These are phyloP conservation scores for Nepenthes alata DNA, from an alignment of 179 eudicot genomes.

Conservation along the genomic window DNA sequence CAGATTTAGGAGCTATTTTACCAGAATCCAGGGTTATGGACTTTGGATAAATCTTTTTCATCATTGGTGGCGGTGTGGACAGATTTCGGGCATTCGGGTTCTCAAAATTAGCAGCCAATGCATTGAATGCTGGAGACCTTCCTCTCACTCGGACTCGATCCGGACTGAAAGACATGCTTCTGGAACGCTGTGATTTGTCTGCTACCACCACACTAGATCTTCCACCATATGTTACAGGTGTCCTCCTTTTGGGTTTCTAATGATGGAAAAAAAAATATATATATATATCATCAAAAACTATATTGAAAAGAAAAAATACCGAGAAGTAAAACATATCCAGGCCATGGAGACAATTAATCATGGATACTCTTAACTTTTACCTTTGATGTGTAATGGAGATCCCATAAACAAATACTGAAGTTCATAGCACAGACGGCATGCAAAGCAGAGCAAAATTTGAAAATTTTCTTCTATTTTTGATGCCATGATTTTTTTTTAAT, in stretches of 20 bases:
- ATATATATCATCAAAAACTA: conserved; percentile 2
- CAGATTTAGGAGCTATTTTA: conserved; percentile 46
- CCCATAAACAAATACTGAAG: too few species aligned
- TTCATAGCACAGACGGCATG: too few species aligned
- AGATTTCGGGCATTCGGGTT: conserved; percentile 66
- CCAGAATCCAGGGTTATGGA: conserved; percentile 57
- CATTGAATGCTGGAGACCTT: conserved; percentile 94
- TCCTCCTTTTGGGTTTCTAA: conserved; percentile 93
- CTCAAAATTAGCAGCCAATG: conserved; percentile 88
- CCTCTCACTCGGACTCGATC: conserved; percentile 93
- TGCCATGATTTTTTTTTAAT: too few species aligned
- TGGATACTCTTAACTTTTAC: too few species aligned
- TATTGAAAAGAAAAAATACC: background rate
- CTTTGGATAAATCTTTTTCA: conserved; percentile 66
- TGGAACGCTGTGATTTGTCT: conserved; percentile 83
- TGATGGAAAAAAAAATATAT: background rate
- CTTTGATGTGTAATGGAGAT: too few species aligned
- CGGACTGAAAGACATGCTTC: conserved; percentile 89
- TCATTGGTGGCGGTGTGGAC: conserved; percentile 90
- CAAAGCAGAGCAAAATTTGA: too few species aligned
- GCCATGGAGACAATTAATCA: too few species aligned
- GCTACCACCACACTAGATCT: conserved; percentile 55
- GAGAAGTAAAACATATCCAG: too few species aligned
- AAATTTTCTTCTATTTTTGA: too few species aligned
- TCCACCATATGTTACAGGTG: conserved; percentile 61